A percentile compares a stretch with the other conserved stretches of the same genome.
These are phyloP conservation scores for Boletellus ananiceps DNA, from an alignment of 768 basidiomycete species.

Conservation along the genomic window DNA sequence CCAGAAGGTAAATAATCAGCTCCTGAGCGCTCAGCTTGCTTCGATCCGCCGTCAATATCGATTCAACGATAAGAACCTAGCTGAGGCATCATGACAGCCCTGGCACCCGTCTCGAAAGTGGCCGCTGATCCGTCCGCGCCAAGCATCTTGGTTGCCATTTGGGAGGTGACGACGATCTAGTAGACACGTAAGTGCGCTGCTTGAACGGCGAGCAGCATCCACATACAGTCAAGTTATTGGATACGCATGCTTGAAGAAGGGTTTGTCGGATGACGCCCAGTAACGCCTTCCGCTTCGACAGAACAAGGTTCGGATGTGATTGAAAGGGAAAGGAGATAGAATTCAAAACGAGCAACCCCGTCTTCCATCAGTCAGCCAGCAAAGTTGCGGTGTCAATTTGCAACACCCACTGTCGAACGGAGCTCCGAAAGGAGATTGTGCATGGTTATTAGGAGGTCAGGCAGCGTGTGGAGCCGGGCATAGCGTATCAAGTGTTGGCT, in stretches of 20 bases:
- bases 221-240: slow-evolving; percentile 48
- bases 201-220: not conserved
- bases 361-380: slow-evolving; percentile 29
- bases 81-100: slow-evolving; percentile 61
- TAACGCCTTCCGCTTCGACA: slow-evolving; percentile 37
- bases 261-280: slow-evolving; percentile 50
- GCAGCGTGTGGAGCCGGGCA: slow-evolving; percentile 39
- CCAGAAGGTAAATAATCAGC: slow-evolving; percentile 40
- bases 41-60: slow-evolving; percentile 5
- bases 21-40: slow-evolving; percentile 18
- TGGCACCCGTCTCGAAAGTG: slow-evolving; percentile 59
- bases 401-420: slow-evolving; percentile 42
- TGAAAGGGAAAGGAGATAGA: slow-evolving; percentile 70
- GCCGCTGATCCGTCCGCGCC: slow-evolving; percentile 60
- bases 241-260: slow-evolving; percentile 46
- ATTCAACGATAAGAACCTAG: slow-evolving; percentile 42
- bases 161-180: slow-evolving; percentile 58
- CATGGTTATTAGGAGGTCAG: slow-evolving; percentile 56
- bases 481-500: slow-evolving; percentile 23
- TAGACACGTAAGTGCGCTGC: slow-evolving; percentile 5
- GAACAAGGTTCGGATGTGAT: slow-evolving; percentile 36
- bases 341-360: slow-evolving; percentile 57
- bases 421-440: slow-evolving; percentile 49
- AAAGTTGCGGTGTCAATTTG: slow-evolving; percentile 9
- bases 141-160: slow-evolving; percentile 65